These are phyloP conservation scores for Mollisiaceae sp. DNA, from an alignment of 2,329 filamentous ascomycete species.

Conservation along the genomic window DNA sequence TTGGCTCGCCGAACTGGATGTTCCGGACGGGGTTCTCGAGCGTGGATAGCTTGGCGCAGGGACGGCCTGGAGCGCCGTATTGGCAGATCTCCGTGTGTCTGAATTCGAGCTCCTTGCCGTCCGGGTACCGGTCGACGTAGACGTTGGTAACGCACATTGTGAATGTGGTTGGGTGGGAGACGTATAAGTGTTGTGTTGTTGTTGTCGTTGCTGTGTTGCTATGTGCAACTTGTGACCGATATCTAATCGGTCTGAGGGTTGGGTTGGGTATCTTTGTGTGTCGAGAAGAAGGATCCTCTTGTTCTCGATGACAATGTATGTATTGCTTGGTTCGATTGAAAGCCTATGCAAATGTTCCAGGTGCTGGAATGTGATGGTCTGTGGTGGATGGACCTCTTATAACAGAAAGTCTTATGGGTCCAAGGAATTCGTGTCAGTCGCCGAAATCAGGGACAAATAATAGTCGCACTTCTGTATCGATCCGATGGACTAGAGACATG, in stretches of 20 bases:
- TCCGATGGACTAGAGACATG: slow-evolving; percentile 40
- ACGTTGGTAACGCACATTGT: slow-evolving; percentile 58
- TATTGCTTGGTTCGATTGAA: slow-evolving; percentile 8
- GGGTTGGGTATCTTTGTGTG: slow-evolving; percentile 12
- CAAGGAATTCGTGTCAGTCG: slow-evolving; percentile 36
- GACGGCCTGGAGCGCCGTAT: slow-evolving; percentile 46
- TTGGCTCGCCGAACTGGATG: slow-evolving; percentile 44
- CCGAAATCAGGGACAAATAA: slow-evolving; percentile 40
- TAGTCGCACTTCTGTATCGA: slow-evolving; percentile 38
- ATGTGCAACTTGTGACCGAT: slow-evolving; percentile 12
- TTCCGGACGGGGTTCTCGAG: slow-evolving; percentile 50
- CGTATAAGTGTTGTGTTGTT: slow-evolving; percentile 19
- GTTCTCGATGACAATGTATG: slow-evolving; percentile 16
- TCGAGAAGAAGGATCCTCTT: slow-evolving; percentile 7
- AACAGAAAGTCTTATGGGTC: slow-evolving; percentile 8
- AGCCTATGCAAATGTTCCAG: slow-evolving; percentile 19
- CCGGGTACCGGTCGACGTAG: slow-evolving; percentile 53
- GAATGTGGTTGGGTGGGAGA: slow-evolving; percentile 37
- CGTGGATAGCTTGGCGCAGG: slow-evolving; percentile 49
- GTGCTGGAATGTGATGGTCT: slow-evolving; percentile 23
- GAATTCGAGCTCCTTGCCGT: slow-evolving; percentile 48
- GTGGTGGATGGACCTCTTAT: slow-evolving; percentile 26
- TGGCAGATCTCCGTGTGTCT: slow-evolving; percentile 46
- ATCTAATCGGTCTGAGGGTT: slow-evolving; percentile 15
- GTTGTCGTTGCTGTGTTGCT: slow-evolving; percentile 10